These are phyloP conservation scores for Bassia scoparia DNA, from an alignment of 148 eudicot genomes.

Conservation along the genomic window DNA sequence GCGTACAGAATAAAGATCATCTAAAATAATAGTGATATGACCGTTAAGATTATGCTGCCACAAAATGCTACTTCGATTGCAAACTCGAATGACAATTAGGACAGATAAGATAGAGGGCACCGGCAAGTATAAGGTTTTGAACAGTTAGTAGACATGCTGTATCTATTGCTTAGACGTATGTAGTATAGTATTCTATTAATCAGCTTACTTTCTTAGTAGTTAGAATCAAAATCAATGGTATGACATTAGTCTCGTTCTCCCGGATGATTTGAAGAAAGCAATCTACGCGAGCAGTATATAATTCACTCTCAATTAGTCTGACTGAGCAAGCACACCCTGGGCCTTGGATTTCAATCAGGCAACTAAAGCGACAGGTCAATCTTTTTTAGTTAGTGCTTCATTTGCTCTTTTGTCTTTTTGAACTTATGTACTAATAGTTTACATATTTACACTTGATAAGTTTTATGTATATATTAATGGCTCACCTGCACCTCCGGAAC, in stretches of 20 bases:
- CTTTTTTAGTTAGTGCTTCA: conserved; percentile 21
- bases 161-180: neutral
- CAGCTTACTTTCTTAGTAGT: conserved; percentile 1
- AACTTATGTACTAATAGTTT: neutral
- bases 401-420: conserved; percentile 11
- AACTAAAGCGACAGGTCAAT: conserved; percentile 25
- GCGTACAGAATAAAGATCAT: no score
- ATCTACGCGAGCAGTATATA: no score
- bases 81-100: conserved; percentile 27
- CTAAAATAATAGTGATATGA: no score
- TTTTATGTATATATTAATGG: neutral
- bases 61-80: no score
- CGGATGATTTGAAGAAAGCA: conserved; percentile 18
- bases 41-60: no score
- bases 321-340: neutral
- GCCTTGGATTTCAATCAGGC: conserved; percentile 16
- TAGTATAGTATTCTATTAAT: no score
- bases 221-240: conserved; percentile 19
- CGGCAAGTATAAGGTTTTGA: conserved; percentile 2
- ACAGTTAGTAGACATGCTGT: neutral
- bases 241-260: conserved; percentile 8
- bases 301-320: conserved; percentile 32
- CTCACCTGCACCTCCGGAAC: conserved; percentile 18
- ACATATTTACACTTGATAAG: neutral
- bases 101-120: conserved; percentile 25